Evolutionary conservation across 306 rosid genomes (phyloP).

Genomic region (Castanea mollissima): DNA sequence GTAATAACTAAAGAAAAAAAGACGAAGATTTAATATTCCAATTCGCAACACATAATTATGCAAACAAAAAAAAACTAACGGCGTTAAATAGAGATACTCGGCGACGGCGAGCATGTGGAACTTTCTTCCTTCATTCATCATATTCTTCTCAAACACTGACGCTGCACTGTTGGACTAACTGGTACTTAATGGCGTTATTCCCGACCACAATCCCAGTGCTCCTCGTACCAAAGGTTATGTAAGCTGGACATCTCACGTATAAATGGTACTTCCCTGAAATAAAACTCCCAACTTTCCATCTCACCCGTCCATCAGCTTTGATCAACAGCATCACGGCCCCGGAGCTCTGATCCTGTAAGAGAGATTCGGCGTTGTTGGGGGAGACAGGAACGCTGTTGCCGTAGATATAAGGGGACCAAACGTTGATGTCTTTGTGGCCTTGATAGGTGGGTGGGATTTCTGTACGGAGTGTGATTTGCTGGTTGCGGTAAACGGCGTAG

Average conservation of each 20-base stretch:
- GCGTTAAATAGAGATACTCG: background rate
- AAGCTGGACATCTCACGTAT: conserved; percentile 68
- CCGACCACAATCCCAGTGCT: conserved; percentile 39
- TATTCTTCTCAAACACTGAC: conserved; percentile 54
- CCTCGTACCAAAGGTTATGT: conserved; percentile 40
- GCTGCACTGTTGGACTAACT: conserved; percentile 55
- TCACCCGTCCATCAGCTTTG: conserved; percentile 68
- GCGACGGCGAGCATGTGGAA: background rate
- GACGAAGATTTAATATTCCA: background rate
- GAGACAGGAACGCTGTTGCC: conserved; percentile 76
- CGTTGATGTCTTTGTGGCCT: conserved; percentile 70
- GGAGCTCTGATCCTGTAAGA: conserved; percentile 43
- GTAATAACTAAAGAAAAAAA: background rate
- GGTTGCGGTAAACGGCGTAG: conserved; percentile 58
- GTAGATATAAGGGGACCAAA: conserved; percentile 88
- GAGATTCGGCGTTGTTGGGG: conserved; percentile 46
- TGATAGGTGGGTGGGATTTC: conserved; percentile 71
- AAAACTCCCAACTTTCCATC: conserved; percentile 83
- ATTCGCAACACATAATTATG: background rate
- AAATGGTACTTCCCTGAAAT: conserved; percentile 61
- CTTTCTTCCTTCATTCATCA: no score
- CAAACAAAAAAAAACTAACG: background rate
- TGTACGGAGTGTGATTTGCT: conserved; percentile 72
- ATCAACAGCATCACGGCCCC: conserved; percentile 46
- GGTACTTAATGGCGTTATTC: conserved; percentile 67